Conservation (phyloP, 805 yeast species). For the Wickerhamiella sergipiensis region DNA sequence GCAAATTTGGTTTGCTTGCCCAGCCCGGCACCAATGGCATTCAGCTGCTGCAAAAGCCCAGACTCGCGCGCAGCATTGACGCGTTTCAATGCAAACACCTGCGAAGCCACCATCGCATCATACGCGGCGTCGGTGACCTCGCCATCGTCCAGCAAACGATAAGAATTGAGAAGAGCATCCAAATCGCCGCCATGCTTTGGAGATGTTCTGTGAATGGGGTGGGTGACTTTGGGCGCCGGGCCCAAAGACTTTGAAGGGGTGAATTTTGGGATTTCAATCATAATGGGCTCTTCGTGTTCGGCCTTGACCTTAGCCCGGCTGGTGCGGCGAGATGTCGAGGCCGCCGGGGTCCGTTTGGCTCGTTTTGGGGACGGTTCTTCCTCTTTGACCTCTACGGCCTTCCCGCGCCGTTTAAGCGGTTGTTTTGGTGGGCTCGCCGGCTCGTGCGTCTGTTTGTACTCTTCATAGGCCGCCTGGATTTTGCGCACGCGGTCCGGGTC, state of each 20-base stretch:
- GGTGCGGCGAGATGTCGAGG: background rate
- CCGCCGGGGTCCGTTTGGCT: background rate
- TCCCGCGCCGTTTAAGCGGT: background rate
- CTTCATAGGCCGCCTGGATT: conserved; percentile 5
- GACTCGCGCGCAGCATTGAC: conserved; percentile 35
- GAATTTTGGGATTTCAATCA: background rate
- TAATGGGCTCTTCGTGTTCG: background rate
- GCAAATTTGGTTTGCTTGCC: conserved; percentile 30
- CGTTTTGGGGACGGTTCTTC: background rate
- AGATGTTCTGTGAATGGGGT: conserved; percentile 41
- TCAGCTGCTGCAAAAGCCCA: conserved; percentile 19
- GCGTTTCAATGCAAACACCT: conserved; percentile 30
- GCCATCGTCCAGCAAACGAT: conserved; percentile 43
- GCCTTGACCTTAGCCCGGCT: background rate
- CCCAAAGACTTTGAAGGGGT: background rate
- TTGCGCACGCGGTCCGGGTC: conserved; percentile 11
- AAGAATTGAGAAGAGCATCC: conserved; percentile 38
- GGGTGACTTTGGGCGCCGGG: conserved; percentile 35
- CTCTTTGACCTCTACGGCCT: background rate
- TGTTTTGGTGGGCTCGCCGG: background rate
- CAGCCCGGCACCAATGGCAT: conserved; percentile 20
- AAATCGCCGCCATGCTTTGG: conserved; percentile 32
- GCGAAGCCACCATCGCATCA: conserved; percentile 40
- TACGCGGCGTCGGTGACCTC: conserved; percentile 33
- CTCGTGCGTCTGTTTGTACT: background rate